Conservation (phyloP, 805 yeast species). For the Barnettozyma pratensis region DNA sequence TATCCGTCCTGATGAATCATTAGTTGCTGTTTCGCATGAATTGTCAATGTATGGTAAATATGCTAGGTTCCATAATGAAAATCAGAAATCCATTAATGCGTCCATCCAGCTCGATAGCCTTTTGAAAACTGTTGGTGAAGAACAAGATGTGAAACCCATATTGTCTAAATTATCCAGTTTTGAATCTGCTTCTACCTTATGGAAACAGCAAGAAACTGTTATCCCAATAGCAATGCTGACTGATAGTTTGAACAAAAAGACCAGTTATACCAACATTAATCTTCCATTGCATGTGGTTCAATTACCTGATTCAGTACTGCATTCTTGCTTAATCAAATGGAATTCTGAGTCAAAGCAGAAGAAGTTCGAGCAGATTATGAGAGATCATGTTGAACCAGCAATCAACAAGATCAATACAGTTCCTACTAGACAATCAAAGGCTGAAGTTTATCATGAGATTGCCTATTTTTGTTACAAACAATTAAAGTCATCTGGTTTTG, state of each 20-base stretch:
- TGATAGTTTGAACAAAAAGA: slow-evolving; percentile 13
- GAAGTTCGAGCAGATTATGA: slow-evolving; percentile 52
- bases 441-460: slow-evolving; percentile 49
- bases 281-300: slow-evolving; percentile 9
- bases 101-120: slow-evolving; percentile 40
- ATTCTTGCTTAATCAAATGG: slow-evolving; percentile 58
- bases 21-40: slow-evolving; percentile 31
- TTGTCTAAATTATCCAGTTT: slow-evolving; percentile 22
- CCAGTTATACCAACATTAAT: slow-evolving; percentile 4
- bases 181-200: slow-evolving; percentile 55
- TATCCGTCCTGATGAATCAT: slow-evolving; percentile 9
- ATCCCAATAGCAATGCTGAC: slow-evolving; percentile 55
- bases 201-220: slow-evolving; percentile 56
- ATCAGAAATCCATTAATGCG: slow-evolving; percentile 48
- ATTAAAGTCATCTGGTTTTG: slow-evolving; percentile 38
- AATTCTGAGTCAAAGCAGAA: slow-evolving; percentile 65
- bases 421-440: slow-evolving; percentile 26
- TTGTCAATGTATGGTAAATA: slow-evolving; percentile 37
- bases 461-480: slow-evolving; percentile 75
- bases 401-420: slow-evolving; percentile 11
- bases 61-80: slow-evolving; percentile 33
- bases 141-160: neutral
- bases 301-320: slow-evolving; percentile 26
- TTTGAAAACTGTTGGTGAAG: slow-evolving; percentile 16
- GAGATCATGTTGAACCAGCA: slow-evolving; percentile 43